These are phyloP conservation scores for Oryza rufipogon DNA, from an alignment of 176 grass and related monocot species.

Conservation along the genomic window DNA sequence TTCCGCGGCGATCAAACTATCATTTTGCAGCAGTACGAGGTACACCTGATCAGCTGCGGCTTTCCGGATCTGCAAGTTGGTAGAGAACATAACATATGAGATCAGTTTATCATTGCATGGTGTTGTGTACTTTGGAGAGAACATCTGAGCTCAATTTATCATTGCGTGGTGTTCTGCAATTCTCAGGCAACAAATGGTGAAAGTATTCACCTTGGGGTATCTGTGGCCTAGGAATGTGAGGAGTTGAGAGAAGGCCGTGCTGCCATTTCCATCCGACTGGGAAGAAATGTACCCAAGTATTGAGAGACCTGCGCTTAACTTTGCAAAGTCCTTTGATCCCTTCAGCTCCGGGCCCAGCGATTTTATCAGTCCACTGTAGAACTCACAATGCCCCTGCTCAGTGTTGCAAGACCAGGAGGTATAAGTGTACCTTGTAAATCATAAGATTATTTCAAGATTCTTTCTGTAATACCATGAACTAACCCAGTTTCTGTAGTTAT, in stretches of 20 bases:
- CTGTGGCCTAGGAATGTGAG: conserved; percentile 78
- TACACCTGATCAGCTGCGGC: conserved; percentile 91
- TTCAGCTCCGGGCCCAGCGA: conserved; percentile 70
- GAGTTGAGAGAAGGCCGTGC: conserved; percentile 75
- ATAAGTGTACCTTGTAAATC: conserved; percentile 30
- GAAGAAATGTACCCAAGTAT: conserved; percentile 93
- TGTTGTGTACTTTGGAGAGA: background rate
- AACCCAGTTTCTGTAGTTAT: conserved; percentile 10
- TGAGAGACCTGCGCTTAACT: conserved; percentile 79
- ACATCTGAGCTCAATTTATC: conserved; percentile 17
- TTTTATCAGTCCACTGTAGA: conserved; percentile 66
- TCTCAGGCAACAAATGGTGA: conserved; percentile 3
- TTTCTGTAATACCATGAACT: conserved; percentile 5
- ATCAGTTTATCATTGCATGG: background rate
- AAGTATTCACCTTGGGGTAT: conserved; percentile 83
- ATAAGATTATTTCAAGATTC: background rate
- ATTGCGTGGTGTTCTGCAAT: background rate
- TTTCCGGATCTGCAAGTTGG: conserved; percentile 71
- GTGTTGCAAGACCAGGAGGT: conserved; percentile 27
- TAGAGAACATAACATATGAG: conserved; percentile 25
- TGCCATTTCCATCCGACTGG: conserved; percentile 49
- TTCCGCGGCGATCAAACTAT: conserved; percentile 45
- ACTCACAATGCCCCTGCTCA: conserved; percentile 60
- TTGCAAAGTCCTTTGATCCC: conserved; percentile 83
- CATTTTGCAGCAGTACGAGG: conserved; percentile 81